Conservation (phyloP, 345 rosid genomes). For the Physaria fendleri region DNA sequence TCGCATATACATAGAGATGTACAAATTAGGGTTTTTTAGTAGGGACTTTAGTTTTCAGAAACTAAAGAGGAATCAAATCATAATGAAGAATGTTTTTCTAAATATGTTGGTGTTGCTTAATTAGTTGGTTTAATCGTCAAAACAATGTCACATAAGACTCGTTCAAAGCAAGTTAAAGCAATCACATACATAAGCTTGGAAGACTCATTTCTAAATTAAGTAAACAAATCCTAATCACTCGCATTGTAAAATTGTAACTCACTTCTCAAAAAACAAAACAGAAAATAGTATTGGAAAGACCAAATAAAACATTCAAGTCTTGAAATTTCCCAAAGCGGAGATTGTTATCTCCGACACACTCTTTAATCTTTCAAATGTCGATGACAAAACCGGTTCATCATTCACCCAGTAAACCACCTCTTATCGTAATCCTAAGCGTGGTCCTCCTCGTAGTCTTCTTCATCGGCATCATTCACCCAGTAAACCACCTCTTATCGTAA, state of each 20-base stretch:
- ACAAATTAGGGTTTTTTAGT: too few species aligned
- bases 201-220: slow-evolving; percentile 25
- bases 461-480: too few species aligned
- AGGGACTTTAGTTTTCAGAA: slow-evolving; percentile 2
- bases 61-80: too few species aligned
- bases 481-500: slow-evolving; percentile 39
- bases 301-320: slow-evolving; percentile 1
- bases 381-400: neutral
- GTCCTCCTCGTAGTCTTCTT: slow-evolving; percentile 54
- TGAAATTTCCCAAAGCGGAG: slow-evolving; percentile 31
- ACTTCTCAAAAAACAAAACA: neutral
- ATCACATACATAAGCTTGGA: slow-evolving; percentile 20
- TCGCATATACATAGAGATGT: too few species aligned
- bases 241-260: neutral
- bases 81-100: too few species aligned
- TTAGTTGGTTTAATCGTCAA: slow-evolving; percentile 14
- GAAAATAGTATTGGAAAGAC: slow-evolving; percentile 1
- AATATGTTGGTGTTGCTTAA: too few species aligned
- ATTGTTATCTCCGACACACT: slow-evolving; percentile 46
- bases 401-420: slow-evolving; percentile 42
- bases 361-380: slow-evolving; percentile 41
- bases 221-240: slow-evolving; percentile 16
- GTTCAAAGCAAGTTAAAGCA: slow-evolving; percentile 24
- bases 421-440: slow-evolving; percentile 41
- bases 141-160: slow-evolving; percentile 28